Percentiles rank a stretch among this genome's conserved stretches.
Evolutionary conservation across 225 moss, liverwort and hornwort genomes (phyloP).

Genomic region (Takakia lepidozioides): DNA sequence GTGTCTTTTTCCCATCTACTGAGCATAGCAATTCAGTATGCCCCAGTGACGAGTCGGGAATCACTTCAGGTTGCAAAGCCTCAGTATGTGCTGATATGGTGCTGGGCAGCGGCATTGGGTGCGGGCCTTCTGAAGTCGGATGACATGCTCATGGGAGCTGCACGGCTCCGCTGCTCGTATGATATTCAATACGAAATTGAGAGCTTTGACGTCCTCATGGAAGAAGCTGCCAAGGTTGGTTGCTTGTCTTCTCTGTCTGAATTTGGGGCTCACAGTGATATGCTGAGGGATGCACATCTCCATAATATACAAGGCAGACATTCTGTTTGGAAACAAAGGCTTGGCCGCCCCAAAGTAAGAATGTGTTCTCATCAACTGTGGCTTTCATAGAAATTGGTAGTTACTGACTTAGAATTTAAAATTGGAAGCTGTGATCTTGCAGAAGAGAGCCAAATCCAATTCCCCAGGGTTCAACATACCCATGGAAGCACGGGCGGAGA

Average conservation of each 20-base stretch:
- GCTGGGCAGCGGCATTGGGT: constrained; percentile 94
- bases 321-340: too few relatives aligned
- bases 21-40: too few relatives aligned
- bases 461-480: constrained; percentile 54
- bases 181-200: constrained; percentile 86
- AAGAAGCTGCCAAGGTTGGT: constrained; percentile 69
- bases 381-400: neutral
- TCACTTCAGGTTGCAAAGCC: constrained; percentile 85
- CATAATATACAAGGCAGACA: too few relatives aligned
- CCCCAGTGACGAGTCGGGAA: too few relatives aligned
- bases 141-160: constrained; percentile 73
- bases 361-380: too few relatives aligned
- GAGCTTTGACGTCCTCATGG: constrained; percentile 78
- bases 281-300: too few relatives aligned
- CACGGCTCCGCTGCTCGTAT: constrained; percentile 65
- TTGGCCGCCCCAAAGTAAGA: too few relatives aligned
- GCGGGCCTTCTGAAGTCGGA: constrained; percentile 75
- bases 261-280: too few relatives aligned
- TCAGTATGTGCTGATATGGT: constrained; percentile 87
- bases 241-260: neutral
- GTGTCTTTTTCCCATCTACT: too few relatives aligned
- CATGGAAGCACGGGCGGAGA: constrained; percentile 71
- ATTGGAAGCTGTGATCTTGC: constrained; percentile 16
- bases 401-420: neutral
- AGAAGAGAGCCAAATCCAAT: constrained; percentile 68